A percentile compares a stretch with the other conserved stretches of the same genome.
phyloP scores from a whole-genome alignment of 139 green algal species.

The Closterium sp. region DNA sequence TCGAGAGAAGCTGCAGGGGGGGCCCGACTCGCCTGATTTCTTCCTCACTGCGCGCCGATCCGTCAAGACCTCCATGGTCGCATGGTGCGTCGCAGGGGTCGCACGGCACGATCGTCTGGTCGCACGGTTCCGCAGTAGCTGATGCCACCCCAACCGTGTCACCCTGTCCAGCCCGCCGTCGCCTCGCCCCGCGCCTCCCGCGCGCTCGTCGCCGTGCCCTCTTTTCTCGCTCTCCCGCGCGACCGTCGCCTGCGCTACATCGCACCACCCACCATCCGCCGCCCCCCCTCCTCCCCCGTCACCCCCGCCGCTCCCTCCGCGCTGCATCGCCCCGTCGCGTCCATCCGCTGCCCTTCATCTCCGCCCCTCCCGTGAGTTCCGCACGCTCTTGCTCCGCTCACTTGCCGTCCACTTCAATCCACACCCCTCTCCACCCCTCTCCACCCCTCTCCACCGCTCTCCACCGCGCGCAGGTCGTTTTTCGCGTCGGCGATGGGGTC shows the following conservation, averaged over 20 bases:
- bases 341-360: too few species aligned
- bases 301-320: neutral
- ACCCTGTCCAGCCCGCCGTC: neutral
- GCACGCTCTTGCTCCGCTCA: too few species aligned
- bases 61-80: constrained; percentile 28
- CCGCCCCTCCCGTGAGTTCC: too few species aligned
- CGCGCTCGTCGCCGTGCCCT: neutral
- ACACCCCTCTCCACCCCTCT: too few species aligned
- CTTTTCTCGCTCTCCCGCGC: too few species aligned
- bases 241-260: too few species aligned
- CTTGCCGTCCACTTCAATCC: too few species aligned
- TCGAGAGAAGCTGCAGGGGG: constrained; percentile 4
- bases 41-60: constrained; percentile 40
- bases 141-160: neutral
- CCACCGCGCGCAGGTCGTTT: constrained; percentile 29
- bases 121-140: neutral
- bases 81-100: constrained; percentile 7
- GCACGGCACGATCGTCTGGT: too few species aligned
- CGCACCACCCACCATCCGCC: too few species aligned
- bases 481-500: constrained; percentile 58
- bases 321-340: too few species aligned
- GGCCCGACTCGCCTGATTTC: constrained; percentile 22
- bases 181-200: neutral
- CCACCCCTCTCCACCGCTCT: too few species aligned
- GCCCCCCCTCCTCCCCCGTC: too few species aligned